A percentile compares a stretch with the other conserved stretches of the same genome.
phyloP scores from a whole-genome alignment of 805 yeast genomes.

The Zygoascus bituminiphila region DNA sequence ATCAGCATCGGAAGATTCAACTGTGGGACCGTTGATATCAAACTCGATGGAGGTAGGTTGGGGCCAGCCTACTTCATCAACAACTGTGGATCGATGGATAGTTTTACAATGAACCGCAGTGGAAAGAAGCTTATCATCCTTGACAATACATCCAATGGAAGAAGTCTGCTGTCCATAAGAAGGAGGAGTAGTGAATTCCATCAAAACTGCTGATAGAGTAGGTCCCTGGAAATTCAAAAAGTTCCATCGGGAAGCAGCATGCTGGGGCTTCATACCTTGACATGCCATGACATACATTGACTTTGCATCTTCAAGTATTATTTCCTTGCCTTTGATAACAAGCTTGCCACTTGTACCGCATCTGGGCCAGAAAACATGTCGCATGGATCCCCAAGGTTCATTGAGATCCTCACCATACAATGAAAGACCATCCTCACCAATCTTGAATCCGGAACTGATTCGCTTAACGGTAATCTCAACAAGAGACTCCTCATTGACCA shows the following conservation, averaged over 20 bases:
- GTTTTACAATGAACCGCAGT: slow-evolving; percentile 61
- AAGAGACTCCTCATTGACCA: slow-evolving; percentile 56
- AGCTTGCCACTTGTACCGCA: slow-evolving; percentile 62
- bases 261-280: slow-evolving; percentile 99
- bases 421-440: slow-evolving; percentile 82
- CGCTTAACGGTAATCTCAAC: slow-evolving; percentile 61
- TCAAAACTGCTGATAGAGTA: slow-evolving; percentile 63
- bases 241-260: slow-evolving; percentile 96
- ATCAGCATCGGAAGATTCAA: slow-evolving; percentile 37
- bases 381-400: slow-evolving; percentile 96
- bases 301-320: slow-evolving; percentile 30
- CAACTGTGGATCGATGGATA: slow-evolving; percentile 45
- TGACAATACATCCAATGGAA: slow-evolving; percentile 65
- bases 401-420: slow-evolving; percentile 74
- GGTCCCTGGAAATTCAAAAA: slow-evolving; percentile 82
- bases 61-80: slow-evolving; percentile 78
- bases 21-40: slow-evolving; percentile 42
- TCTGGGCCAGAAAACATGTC: slow-evolving; percentile 96
- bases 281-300: slow-evolving; percentile 92
- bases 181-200: slow-evolving; percentile 94
- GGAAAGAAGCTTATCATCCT: slow-evolving; percentile 52
- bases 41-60: slow-evolving; percentile 66
- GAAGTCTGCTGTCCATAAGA: slow-evolving; percentile 81
- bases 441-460: slow-evolving; percentile 69
- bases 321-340: slow-evolving; percentile 32